Evolutionary conservation across 257 asterid genomes (phyloP).

Genomic region (Linderniella brevidens): DNA sequence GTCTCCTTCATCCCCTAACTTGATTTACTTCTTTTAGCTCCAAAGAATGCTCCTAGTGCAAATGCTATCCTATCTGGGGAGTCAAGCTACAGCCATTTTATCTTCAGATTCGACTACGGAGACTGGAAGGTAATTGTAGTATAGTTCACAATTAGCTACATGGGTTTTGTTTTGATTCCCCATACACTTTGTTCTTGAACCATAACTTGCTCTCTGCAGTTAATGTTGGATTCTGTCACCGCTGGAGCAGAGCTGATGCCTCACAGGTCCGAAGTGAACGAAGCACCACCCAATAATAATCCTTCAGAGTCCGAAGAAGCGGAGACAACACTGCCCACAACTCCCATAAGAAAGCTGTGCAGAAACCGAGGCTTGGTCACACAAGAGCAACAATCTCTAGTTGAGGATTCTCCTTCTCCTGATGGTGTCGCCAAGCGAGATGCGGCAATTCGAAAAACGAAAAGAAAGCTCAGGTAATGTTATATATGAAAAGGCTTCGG

Average conservation of each 20-base stretch:
- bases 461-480: too few species aligned
- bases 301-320: slow-evolving; percentile 18
- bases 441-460: slow-evolving; percentile 7
- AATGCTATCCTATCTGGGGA: slow-evolving; percentile 55
- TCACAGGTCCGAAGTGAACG: slow-evolving; percentile 25
- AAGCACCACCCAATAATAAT: slow-evolving; percentile 12
- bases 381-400: slow-evolving; percentile 70
- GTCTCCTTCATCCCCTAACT: not conserved
- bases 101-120: slow-evolving; percentile 58
- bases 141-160: not conserved
- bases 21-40: slow-evolving; percentile 26
- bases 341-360: slow-evolving; percentile 77
- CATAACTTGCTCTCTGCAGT: slow-evolving; percentile 20
- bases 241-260: slow-evolving; percentile 89
- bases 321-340: slow-evolving; percentile 29
- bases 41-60: slow-evolving; percentile 80
- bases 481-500: too few species aligned
- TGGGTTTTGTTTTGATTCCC: not conserved
- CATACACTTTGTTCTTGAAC: not conserved
- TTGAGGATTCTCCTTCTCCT: slow-evolving; percentile 82
- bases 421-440: slow-evolving; percentile 27
- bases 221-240: slow-evolving; percentile 52
- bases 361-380: slow-evolving; percentile 81
- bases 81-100: slow-evolving; percentile 51
- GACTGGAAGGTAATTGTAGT: slow-evolving; percentile 75